A percentile compares a stretch with the other conserved stretches of the same genome.
These are phyloP conservation scores for Monosporascus sp. DNA, from an alignment of 2,329 filamentous ascomycete genomes.

Conservation along the genomic window DNA sequence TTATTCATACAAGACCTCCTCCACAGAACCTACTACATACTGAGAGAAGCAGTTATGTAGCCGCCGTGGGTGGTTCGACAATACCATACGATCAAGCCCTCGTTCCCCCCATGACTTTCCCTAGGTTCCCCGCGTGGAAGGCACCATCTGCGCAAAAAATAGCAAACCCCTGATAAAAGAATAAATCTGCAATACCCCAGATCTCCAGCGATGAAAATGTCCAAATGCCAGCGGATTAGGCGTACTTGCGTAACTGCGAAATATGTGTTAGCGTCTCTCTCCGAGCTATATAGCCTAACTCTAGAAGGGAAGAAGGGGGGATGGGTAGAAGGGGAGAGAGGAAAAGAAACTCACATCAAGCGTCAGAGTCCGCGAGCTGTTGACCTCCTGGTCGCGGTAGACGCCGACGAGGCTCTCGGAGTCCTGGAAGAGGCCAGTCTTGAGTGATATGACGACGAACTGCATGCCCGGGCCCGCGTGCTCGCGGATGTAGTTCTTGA, in stretches of 20 bases:
- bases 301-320: neutral
- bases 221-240: neutral
- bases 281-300: neutral
- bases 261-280: neutral
- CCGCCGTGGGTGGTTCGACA: too few relatives aligned
- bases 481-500: conserved; percentile 92
- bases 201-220: too few relatives aligned
- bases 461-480: conserved; percentile 97
- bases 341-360: conserved; percentile 72
- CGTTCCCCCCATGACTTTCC: too few relatives aligned
- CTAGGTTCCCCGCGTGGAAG: too few relatives aligned
- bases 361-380: conserved; percentile 86
- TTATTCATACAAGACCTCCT: too few relatives aligned
- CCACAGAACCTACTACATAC: too few relatives aligned
- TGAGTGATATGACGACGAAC: conserved; percentile 96
- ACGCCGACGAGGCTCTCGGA: conserved; percentile 94
- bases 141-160: too few relatives aligned
- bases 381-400: conserved; percentile 89
- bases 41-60: too few relatives aligned
- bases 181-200: neutral
- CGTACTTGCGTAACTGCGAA: neutral
- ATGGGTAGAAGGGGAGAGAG: neutral
- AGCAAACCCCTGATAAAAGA: neutral
- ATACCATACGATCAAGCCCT: too few relatives aligned
- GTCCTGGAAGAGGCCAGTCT: conserved; percentile 92